A percentile compares a stretch with the other conserved stretches of the same genome.
Evolutionary conservation across 2,329 filamentous ascomycete genomes (phyloP).

Genomic region (Fusarium sp.): DNA sequence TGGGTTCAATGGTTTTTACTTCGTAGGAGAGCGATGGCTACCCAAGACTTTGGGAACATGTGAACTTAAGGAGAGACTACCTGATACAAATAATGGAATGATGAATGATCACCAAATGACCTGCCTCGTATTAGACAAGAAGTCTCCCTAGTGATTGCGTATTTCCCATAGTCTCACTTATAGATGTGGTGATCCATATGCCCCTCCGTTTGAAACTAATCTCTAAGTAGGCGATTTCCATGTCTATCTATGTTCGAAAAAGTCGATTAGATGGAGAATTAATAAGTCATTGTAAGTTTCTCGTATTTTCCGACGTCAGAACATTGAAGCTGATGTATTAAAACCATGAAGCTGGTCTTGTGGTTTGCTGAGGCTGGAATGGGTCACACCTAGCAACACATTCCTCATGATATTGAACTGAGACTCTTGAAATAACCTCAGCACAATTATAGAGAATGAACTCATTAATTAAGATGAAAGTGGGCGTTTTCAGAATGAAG

Average conservation of each 20-base stretch:
- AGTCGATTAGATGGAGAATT: constrained; percentile 5
- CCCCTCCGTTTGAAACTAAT: background rate
- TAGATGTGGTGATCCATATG: constrained; percentile 2
- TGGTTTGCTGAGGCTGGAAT: constrained; percentile 49
- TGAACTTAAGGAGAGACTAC: constrained; percentile 47
- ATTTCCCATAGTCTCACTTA: constrained; percentile 4
- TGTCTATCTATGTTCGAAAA: background rate
- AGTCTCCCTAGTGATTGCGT: constrained; percentile 25
- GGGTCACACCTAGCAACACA: constrained; percentile 53
- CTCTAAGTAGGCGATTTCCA: background rate
- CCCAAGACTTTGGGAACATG: constrained; percentile 50
- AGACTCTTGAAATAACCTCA: constrained; percentile 47
- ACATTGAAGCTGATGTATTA: constrained; percentile 12
- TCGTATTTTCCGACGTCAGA: background rate
- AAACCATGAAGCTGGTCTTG: constrained; percentile 16
- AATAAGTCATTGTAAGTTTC: background rate
- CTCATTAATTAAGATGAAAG: constrained; percentile 38
- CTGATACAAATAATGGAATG: constrained; percentile 47
- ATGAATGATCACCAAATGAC: constrained; percentile 42
- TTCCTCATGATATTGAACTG: constrained; percentile 51
- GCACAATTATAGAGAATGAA: constrained; percentile 14
- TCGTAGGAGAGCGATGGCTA: constrained; percentile 49
- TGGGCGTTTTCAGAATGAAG: constrained; percentile 22
- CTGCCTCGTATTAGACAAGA: constrained; percentile 30
- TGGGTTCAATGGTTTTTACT: constrained; percentile 49